Percentiles rank a stretch among this genome's conserved stretches.
Conservation (phyloP, 2,329 filamentous ascomycete species). For the Zasmidium citrigriseum region DNA sequence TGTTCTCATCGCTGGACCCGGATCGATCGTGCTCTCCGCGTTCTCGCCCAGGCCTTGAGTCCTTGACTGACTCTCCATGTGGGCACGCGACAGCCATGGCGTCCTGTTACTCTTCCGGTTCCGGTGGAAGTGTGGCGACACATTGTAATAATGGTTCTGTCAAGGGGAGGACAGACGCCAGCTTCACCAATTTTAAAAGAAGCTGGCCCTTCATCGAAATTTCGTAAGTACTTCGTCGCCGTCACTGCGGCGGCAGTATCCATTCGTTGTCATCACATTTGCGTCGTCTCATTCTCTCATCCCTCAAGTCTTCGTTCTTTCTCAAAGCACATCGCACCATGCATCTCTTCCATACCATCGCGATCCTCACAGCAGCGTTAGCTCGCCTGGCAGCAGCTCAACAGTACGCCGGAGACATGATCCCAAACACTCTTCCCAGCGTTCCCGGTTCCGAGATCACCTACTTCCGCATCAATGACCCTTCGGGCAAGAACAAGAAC, state of each 20-base stretch:
- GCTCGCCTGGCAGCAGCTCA: conserved; percentile 15
- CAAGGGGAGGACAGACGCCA: no score
- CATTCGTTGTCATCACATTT: not conserved
- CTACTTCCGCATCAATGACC: conserved; percentile 36
- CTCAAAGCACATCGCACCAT: not conserved
- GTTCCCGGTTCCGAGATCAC: conserved; percentile 37
- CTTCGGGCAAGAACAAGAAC: conserved; percentile 28
- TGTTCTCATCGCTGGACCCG: not conserved
- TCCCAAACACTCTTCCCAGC: conserved; percentile 31
- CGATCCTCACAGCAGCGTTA: not conserved
- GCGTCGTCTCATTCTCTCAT: not conserved
- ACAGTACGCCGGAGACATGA: conserved; percentile 36
- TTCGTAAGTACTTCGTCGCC: no score
- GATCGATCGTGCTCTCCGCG: not conserved
- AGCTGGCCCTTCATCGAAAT: no score
- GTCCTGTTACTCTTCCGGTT: not conserved
- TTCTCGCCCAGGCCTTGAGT: not conserved
- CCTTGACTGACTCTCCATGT: not conserved
- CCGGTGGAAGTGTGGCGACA: not conserved
- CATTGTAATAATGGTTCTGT: not conserved
- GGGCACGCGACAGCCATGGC: not conserved
- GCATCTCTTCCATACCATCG: not conserved
- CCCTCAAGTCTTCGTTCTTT: not conserved
- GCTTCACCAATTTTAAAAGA: no score
- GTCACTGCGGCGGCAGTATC: not conserved